These are phyloP conservation scores for Ceratocystis cubensis DNA, from an alignment of 2,329 filamentous ascomycete species.

Conservation along the genomic window DNA sequence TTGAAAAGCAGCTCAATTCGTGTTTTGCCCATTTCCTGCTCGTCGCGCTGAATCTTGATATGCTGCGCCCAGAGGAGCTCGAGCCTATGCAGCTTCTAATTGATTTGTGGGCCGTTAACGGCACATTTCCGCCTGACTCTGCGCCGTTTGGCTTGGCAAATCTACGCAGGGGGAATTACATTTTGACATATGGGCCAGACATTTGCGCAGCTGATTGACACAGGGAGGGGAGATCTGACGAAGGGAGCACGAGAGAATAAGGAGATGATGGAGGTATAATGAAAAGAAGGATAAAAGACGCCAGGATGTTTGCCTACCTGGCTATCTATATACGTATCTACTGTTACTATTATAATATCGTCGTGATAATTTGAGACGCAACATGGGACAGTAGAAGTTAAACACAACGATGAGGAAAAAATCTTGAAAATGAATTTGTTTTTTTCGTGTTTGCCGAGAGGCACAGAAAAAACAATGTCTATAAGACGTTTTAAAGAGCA, in stretches of 20 bases:
- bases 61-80: slow-evolving; percentile 63
- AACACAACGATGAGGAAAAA: neutral
- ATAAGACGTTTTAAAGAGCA: neutral
- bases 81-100: slow-evolving; percentile 75
- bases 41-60: slow-evolving; percentile 52
- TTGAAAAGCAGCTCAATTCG: slow-evolving; percentile 57
- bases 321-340: neutral
- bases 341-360: neutral
- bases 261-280: neutral
- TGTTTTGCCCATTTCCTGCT: slow-evolving; percentile 61
- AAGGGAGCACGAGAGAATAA: no score
- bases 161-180: slow-evolving; percentile 34
- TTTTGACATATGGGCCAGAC: slow-evolving; percentile 24
- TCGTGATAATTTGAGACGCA: neutral
- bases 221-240: neutral
- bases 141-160: slow-evolving; percentile 42
- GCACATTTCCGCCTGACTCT: slow-evolving; percentile 55
- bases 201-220: slow-evolving; percentile 20
- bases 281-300: neutral
- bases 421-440: neutral
- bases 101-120: slow-evolving; percentile 65
- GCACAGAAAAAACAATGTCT: slow-evolving; percentile 1
- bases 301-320: neutral
- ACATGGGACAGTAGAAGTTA: neutral
- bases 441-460: neutral